These are phyloP conservation scores for Mycena belliarum DNA, from an alignment of 768 basidiomycete species.

Conservation along the genomic window DNA sequence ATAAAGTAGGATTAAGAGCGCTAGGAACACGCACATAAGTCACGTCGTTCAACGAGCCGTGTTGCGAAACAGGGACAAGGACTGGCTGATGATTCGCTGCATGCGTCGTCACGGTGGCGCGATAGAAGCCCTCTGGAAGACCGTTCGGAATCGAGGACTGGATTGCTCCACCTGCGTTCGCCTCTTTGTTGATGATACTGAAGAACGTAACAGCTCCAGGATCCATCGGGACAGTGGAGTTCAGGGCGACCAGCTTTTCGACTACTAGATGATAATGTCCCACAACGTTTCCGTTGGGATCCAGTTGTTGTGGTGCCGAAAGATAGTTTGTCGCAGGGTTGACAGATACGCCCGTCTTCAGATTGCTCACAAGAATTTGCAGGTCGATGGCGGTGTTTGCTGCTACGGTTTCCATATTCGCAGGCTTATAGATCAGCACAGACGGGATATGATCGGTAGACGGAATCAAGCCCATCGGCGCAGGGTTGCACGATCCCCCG, in stretches of 20 bases:
- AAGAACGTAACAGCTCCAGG: constrained; percentile 60
- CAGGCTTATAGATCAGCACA: constrained; percentile 49
- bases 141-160: constrained; percentile 52
- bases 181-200: constrained; percentile 38
- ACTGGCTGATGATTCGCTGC: constrained; percentile 35
- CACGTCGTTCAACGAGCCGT: constrained; percentile 40
- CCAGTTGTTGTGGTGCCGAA: constrained; percentile 53
- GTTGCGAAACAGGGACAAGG: constrained; percentile 40
- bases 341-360: constrained; percentile 58
- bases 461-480: constrained; percentile 62
- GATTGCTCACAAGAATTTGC: constrained; percentile 42
- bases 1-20: neutral
- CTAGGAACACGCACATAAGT: constrained; percentile 30
- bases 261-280: constrained; percentile 69
- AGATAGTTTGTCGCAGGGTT: constrained; percentile 49
- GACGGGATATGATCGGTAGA: constrained; percentile 52
- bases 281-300: constrained; percentile 49
- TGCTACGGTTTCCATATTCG: constrained; percentile 44
- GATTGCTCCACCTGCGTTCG: constrained; percentile 46
- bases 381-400: constrained; percentile 56
- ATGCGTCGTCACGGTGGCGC: constrained; percentile 23
- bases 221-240: constrained; percentile 49
- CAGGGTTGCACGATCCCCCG: constrained; percentile 49
- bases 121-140: constrained; percentile 43
- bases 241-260: constrained; percentile 48